phyloP scores from a whole-genome alignment of 306 rosid genomes.

The Corylus avellana region DNA sequence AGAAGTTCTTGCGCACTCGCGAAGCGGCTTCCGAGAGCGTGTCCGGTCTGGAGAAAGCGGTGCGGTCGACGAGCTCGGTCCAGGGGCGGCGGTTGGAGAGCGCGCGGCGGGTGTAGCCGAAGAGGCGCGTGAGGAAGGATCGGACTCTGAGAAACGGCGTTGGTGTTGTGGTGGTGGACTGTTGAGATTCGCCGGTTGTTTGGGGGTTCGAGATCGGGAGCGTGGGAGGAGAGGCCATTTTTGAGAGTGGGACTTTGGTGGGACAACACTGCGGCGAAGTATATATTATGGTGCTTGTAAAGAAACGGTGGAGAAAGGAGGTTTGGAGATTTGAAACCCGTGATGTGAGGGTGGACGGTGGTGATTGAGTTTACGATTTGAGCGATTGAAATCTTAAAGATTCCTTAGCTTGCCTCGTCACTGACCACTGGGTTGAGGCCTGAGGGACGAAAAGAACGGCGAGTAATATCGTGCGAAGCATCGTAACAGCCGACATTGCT shows the following conservation, averaged over 20 bases:
- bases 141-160: conserved; percentile 1
- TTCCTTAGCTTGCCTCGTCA: not conserved
- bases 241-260: not conserved
- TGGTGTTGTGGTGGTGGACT: conserved; percentile 5
- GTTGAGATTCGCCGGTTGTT: conserved; percentile 27
- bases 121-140: conserved; percentile 36
- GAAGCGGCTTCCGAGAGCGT: conserved; percentile 45
- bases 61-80: conserved; percentile 42
- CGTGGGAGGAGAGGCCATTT: not conserved
- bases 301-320: not conserved
- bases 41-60: conserved; percentile 38
- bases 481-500: too few relatives aligned
- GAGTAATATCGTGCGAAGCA: not conserved
- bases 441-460: not conserved
- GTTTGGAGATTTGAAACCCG: not conserved
- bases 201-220: not conserved
- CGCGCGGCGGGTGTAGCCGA: conserved; percentile 21
- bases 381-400: not conserved
- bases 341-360: not conserved
- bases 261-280: not conserved
- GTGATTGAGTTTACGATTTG: not conserved
- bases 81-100: conserved; percentile 43
- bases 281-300: too few relatives aligned
- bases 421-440: not conserved
- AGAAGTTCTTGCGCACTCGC: conserved; percentile 41